Percentiles rank a stretch among this genome's conserved stretches.
These are phyloP conservation scores for Cryphonectria parasitica DNA, from an alignment of 2,329 filamentous ascomycete species.

Conservation along the genomic window DNA sequence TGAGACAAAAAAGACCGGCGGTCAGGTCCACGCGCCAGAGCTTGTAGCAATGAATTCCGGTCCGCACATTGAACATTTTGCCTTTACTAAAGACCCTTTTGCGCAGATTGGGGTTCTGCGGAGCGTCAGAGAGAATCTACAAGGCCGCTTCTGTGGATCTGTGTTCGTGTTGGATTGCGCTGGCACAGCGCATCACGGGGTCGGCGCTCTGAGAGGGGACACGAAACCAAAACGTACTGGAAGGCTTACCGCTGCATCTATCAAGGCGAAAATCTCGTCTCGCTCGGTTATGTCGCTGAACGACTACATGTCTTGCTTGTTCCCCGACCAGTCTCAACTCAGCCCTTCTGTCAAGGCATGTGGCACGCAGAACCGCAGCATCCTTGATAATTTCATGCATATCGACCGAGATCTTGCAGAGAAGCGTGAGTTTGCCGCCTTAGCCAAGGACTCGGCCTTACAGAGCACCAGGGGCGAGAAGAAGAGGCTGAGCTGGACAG, in stretches of 20 bases:
- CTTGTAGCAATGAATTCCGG: constrained; percentile 28
- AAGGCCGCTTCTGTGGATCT: constrained; percentile 44
- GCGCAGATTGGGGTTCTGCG: constrained; percentile 44
- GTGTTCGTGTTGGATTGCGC: constrained; percentile 42
- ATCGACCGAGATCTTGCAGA: constrained; percentile 47
- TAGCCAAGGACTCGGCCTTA: constrained; percentile 39
- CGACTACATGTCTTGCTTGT: constrained; percentile 44
- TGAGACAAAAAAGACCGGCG: constrained; percentile 25
- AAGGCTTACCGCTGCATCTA: neutral
- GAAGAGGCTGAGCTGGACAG: constrained; percentile 47
- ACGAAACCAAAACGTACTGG: neutral
- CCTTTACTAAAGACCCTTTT: constrained; percentile 43
- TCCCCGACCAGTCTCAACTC: constrained; percentile 37
- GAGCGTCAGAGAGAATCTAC: constrained; percentile 41
- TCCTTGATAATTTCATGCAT: constrained; percentile 41
- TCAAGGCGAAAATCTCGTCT: neutral
- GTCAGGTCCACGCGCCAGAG: constrained; percentile 30
- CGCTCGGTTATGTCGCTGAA: constrained; percentile 35
- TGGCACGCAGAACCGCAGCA: constrained; percentile 29
- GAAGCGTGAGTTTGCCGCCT: constrained; percentile 46
- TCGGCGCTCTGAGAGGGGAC: neutral
- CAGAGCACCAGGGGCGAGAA: constrained; percentile 33
- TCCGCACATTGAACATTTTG: constrained; percentile 44
- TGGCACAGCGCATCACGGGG: neutral
- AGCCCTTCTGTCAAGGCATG: constrained; percentile 24